A percentile compares a stretch with the other conserved stretches of the same genome.
Conservation (phyloP, 495 filamentous ascomycete genomes). For the Daldinia childiae region DNA sequence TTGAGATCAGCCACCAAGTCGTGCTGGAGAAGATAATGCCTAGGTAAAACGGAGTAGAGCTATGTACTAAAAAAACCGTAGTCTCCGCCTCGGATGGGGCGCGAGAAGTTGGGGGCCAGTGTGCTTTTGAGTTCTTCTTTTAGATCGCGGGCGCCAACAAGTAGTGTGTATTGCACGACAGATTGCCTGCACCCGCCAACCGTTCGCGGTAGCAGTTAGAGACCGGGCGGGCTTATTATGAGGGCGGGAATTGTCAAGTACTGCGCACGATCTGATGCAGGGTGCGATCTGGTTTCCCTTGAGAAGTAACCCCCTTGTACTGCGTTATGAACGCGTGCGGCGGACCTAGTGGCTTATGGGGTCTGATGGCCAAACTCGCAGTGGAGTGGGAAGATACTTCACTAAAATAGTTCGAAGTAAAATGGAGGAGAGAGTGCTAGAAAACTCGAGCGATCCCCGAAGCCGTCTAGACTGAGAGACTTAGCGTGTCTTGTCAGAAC, state of each 20-base stretch:
- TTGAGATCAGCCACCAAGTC: constrained; percentile 34
- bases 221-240: constrained; percentile 17
- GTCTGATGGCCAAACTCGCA: constrained; percentile 25
- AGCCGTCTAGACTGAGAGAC: constrained; percentile 40
- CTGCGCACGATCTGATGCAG: constrained; percentile 36
- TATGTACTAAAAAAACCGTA: constrained; percentile 36
- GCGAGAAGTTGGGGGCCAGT: constrained; percentile 33
- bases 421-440: constrained; percentile 34
- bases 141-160: constrained; percentile 40
- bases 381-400: constrained; percentile 38
- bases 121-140: constrained; percentile 33
- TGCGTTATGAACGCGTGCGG: constrained; percentile 29
- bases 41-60: constrained; percentile 36
- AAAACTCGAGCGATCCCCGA: constrained; percentile 36
- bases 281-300: constrained; percentile 36
- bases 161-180: constrained; percentile 41
- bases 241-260: constrained; percentile 30
- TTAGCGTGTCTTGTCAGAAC: constrained; percentile 42
- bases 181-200: constrained; percentile 31
- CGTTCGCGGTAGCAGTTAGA: constrained; percentile 22
- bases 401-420: constrained; percentile 44
- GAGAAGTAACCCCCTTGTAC: constrained; percentile 20
- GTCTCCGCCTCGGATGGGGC: constrained; percentile 36
- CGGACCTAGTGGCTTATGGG: constrained; percentile 34
- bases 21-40: constrained; percentile 40